Percentiles rank a stretch among this genome's conserved stretches.
These are phyloP conservation scores for Aspergillus transmontanensis DNA, from an alignment of 2,329 filamentous ascomycete genomes.

Conservation along the genomic window DNA sequence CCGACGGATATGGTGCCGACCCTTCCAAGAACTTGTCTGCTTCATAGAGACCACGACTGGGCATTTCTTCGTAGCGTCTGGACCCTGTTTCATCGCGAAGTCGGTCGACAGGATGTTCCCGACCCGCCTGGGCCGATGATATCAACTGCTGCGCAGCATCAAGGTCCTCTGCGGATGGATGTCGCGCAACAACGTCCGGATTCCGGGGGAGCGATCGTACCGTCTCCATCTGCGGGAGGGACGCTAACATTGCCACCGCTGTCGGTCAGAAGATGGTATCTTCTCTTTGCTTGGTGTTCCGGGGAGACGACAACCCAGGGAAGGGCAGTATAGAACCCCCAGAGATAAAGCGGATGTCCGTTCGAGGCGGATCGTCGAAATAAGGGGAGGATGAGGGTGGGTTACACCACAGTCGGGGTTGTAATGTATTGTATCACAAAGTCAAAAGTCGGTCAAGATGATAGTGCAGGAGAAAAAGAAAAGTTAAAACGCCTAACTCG, in stretches of 20 bases:
- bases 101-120: slow-evolving; percentile 37
- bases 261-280: slow-evolving; percentile 4
- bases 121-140: slow-evolving; percentile 48
- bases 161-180: slow-evolving; percentile 50
- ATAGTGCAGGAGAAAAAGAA: slow-evolving; percentile 26
- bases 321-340: slow-evolving; percentile 12
- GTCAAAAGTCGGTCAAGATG: slow-evolving; percentile 41
- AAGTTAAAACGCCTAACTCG: slow-evolving; percentile 19
- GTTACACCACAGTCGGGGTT: slow-evolving; percentile 35
- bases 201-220: slow-evolving; percentile 35
- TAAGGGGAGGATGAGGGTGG: slow-evolving; percentile 22
- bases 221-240: slow-evolving; percentile 41
- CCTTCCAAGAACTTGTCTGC: slow-evolving; percentile 22
- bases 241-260: slow-evolving; percentile 38
- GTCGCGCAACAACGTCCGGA: slow-evolving; percentile 37
- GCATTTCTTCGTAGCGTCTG: slow-evolving; percentile 21
- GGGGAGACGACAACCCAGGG: slow-evolving; percentile 7
- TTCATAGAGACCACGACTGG: slow-evolving; percentile 16
- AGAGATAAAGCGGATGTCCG: slow-evolving; percentile 15
- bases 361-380: slow-evolving; percentile 20
- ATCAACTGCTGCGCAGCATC: slow-evolving; percentile 52
- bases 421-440: slow-evolving; percentile 37
- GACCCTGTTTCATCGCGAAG: slow-evolving; percentile 23
- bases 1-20: slow-evolving; percentile 27
- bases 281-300: not conserved